Conservation (phyloP, 768 basidiomycete genomes). For the Mycena polygramma region DNA sequence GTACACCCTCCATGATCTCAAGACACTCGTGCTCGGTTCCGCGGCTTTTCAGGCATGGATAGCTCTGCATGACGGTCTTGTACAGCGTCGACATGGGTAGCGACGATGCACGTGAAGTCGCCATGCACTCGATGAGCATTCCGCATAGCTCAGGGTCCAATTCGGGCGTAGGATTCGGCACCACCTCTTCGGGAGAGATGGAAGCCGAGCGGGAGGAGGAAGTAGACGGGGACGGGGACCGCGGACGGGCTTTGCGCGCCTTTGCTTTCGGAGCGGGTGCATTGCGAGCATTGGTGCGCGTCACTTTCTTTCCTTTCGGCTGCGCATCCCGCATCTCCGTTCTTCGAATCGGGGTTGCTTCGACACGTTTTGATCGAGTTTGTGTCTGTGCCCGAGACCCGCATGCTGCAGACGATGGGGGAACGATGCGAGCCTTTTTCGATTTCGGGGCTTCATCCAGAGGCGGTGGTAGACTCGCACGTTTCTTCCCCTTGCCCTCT, state of each 20-base stretch:
- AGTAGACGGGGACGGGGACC: constrained; percentile 22
- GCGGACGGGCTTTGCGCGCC: constrained; percentile 25
- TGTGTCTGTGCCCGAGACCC: constrained; percentile 12
- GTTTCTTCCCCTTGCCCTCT: constrained; percentile 40
- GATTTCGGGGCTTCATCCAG: constrained; percentile 30
- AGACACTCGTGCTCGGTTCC: constrained; percentile 63
- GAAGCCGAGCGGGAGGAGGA: constrained; percentile 20
- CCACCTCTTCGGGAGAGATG: constrained; percentile 10
- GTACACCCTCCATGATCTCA: constrained; percentile 60
- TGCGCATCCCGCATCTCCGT: constrained; percentile 11
- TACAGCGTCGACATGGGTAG: constrained; percentile 68
- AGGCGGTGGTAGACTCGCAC: constrained; percentile 19
- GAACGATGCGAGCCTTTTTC: constrained; percentile 32
- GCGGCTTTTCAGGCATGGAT: constrained; percentile 63
- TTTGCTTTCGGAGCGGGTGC: constrained; percentile 16
- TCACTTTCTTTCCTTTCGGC: constrained; percentile 25
- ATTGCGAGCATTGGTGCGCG: constrained; percentile 14
- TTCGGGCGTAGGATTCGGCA: constrained; percentile 38
- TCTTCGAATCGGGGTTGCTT: constrained; percentile 13
- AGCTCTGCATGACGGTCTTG: constrained; percentile 63
- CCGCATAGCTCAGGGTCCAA: constrained; percentile 66
- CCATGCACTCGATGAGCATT: constrained; percentile 78
- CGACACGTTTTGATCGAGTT: constrained; percentile 22
- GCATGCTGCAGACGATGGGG: constrained; percentile 8
- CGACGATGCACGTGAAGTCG: constrained; percentile 78